Percentiles rank a stretch among this genome's conserved stretches.
Conservation (phyloP, 257 asterid species). For the Solanum piurae region DNA sequence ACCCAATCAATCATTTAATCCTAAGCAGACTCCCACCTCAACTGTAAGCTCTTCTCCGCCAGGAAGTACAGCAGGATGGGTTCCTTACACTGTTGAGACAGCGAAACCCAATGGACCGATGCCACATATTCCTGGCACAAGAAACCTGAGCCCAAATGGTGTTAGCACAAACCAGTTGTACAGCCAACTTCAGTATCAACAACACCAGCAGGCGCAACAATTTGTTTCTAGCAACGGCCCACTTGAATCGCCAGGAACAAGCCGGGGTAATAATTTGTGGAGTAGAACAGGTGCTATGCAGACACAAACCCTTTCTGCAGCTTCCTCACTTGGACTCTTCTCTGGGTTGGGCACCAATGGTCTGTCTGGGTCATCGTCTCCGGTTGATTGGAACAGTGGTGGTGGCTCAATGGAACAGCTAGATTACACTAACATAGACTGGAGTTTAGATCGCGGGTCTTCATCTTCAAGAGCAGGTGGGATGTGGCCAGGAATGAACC, state of each 20-base stretch:
- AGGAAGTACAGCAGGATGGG: constrained; percentile 35
- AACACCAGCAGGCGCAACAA: constrained; percentile 22
- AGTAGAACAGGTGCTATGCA: constrained; percentile 28
- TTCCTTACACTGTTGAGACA: constrained; percentile 23
- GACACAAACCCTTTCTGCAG: constrained; percentile 34
- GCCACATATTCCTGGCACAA: constrained; percentile 30
- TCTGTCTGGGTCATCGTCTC: constrained; percentile 34
- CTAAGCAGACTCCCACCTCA: constrained; percentile 27
- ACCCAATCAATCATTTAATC: constrained; percentile 29
- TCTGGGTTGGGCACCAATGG: constrained; percentile 41
- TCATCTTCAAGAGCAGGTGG: constrained; percentile 24
- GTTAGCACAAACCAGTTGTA: constrained; percentile 25
- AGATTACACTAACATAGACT: constrained; percentile 58
- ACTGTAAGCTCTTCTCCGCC: constrained; percentile 40
- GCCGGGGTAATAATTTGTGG: constrained; percentile 28
- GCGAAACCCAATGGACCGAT: constrained; percentile 25
- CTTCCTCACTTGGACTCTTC: constrained; percentile 65
- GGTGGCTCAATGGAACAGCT: constrained; percentile 34
- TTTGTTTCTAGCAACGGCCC: constrained; percentile 27
- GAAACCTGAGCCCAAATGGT: constrained; percentile 21
- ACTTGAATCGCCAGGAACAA: constrained; percentile 20
- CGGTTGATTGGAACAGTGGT: constrained; percentile 52
- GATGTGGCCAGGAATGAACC: constrained; percentile 34
- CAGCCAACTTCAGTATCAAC: constrained; percentile 37
- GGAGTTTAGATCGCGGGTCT: constrained; percentile 53